Base-by-base conservation (phyloP, 2,329 filamentous ascomycete species). In the Orbilia javanica region DNA sequence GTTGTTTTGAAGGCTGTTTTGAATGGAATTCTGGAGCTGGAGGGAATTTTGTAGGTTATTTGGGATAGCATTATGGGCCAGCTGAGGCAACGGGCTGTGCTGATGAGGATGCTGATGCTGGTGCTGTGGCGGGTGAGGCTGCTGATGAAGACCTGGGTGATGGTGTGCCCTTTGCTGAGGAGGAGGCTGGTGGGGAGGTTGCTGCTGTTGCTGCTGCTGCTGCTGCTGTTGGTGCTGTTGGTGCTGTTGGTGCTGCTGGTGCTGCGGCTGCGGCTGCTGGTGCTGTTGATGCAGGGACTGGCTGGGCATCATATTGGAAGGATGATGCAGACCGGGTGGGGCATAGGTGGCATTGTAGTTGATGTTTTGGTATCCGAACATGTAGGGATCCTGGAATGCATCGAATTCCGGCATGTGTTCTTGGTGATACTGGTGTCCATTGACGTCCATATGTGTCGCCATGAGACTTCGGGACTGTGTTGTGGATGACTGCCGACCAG, bases 131-230 rank as follows among this genome's bases (percentile, higher is more conserved):
- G 80, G 73, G 48, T 80, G 80, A 44, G 80, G 79, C 42, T 81
- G 80, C 22, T 80, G 80, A n/a, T 81, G 80, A 10, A 80, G 79
- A 15, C 80, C 79, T 10, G 79, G 79, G 71, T 81, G 81, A 18
- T 80, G 79, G 66, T 81, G 80, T 5, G 75, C 71, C 22, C 80
- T 79, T 27, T 79, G 79, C 31, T 80, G 80, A 39, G 79, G 79
- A 25, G 79, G 80, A 22, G 80, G 80, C 29, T 81, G 80, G 42
- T 79, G 80, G 44, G 75, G 52, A 39, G 80, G 79, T 67, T 81
- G 80, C 31, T 74, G 75, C 52, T 79, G 79, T 48, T 63, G 67
- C 6, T 69, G 77, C n/a, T 80, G 73, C 39, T 79, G 80, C 39
- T 71, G 74, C 52, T 78, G 80, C 22, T 80, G 80, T 27, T 57